These are phyloP conservation scores for Candida sanyiensis DNA, from an alignment of 805 yeast genomes.

Conservation along the genomic window DNA sequence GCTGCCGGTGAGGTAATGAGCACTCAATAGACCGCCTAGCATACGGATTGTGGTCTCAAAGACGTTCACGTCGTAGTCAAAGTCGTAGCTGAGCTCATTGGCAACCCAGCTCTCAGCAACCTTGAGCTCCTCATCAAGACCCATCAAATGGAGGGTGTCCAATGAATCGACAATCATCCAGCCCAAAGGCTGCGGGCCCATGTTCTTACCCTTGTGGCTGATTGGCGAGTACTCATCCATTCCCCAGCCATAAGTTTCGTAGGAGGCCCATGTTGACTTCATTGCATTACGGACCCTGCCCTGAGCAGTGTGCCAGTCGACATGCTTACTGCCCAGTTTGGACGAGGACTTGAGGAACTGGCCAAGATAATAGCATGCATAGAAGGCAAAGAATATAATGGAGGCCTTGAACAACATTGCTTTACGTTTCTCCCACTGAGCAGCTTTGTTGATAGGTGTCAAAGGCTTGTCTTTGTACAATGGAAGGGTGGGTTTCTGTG, in stretches of 20 bases:
- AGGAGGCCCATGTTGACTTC: slow-evolving; percentile 71
- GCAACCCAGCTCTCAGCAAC: slow-evolving; percentile 73
- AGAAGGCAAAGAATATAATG: slow-evolving; percentile 36
- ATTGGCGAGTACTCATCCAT: slow-evolving; percentile 71
- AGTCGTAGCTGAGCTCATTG: slow-evolving; percentile 59
- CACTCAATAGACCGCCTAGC: slow-evolving; percentile 89
- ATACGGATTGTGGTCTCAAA: slow-evolving; percentile 94
- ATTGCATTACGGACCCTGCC: slow-evolving; percentile 61
- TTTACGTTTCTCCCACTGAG: slow-evolving; percentile 18
- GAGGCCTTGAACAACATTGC: slow-evolving; percentile 41
- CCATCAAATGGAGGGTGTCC: slow-evolving; percentile 78
- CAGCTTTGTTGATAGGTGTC: slow-evolving; percentile 6
- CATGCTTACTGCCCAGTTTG: slow-evolving; percentile 8
- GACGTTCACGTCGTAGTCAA: slow-evolving; percentile 71
- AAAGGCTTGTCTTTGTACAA: slow-evolving; percentile 49
- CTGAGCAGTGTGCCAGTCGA: slow-evolving; percentile 41
- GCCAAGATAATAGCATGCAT: slow-evolving; percentile 33
- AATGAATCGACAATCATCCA: slow-evolving; percentile 90
- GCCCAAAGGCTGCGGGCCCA: slow-evolving; percentile 80
- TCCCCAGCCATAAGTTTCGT: slow-evolving; percentile 78
- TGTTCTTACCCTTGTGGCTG: slow-evolving; percentile 55
- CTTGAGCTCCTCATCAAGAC: slow-evolving; percentile 47
- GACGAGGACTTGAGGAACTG: slow-evolving; percentile 17
- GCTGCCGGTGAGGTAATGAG: slow-evolving; percentile 64
- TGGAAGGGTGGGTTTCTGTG: slow-evolving; percentile 30